Evolutionary conservation across 2,329 filamentous ascomycete genomes (phyloP).

Genomic region (Nigrograna mackinnonii): DNA sequence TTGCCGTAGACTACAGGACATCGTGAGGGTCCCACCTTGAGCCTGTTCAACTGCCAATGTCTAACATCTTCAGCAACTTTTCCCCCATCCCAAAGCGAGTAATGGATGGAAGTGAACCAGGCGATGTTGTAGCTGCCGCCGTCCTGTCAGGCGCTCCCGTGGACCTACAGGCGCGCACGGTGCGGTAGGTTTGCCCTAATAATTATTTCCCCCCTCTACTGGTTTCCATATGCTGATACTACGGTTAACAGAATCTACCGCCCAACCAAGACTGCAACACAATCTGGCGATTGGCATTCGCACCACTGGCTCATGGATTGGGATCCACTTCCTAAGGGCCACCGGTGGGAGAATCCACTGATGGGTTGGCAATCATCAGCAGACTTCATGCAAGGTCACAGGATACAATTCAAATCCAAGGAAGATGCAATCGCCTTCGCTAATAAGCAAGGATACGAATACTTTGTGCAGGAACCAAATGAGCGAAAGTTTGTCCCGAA

Average conservation of each 20-base stretch:
- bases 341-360: slow-evolving; percentile 96
- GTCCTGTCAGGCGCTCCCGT: slow-evolving; percentile 89
- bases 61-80: slow-evolving; percentile 65
- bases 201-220: background rate
- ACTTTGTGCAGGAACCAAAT: slow-evolving; percentile 97
- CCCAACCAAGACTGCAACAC: slow-evolving; percentile 90
- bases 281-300: slow-evolving; percentile 85
- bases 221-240: slow-evolving; percentile 3
- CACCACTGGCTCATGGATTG: slow-evolving; percentile 97
- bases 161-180: slow-evolving; percentile 90
- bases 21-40: slow-evolving; percentile 64
- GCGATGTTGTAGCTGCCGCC: slow-evolving; percentile 75
- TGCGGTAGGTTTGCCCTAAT: slow-evolving; percentile 67
- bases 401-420: slow-evolving; percentile 87
- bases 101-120: slow-evolving; percentile 87
- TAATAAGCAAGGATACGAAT: slow-evolving; percentile 98
- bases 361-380: slow-evolving; percentile 99
- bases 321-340: slow-evolving; percentile 89
- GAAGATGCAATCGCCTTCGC: slow-evolving; percentile 95
- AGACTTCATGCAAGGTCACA: slow-evolving; percentile 92
- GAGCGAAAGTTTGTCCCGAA: slow-evolving; percentile 84
- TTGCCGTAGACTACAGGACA: slow-evolving; percentile 82
- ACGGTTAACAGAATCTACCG: slow-evolving; percentile 88
- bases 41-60: background rate
- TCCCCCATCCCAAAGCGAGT: slow-evolving; percentile 88